A percentile compares a stretch with the other conserved stretches of the same genome.
These are phyloP conservation scores for Passalora sequoiae DNA, from an alignment of 2,329 filamentous ascomycete genomes.

Conservation along the genomic window DNA sequence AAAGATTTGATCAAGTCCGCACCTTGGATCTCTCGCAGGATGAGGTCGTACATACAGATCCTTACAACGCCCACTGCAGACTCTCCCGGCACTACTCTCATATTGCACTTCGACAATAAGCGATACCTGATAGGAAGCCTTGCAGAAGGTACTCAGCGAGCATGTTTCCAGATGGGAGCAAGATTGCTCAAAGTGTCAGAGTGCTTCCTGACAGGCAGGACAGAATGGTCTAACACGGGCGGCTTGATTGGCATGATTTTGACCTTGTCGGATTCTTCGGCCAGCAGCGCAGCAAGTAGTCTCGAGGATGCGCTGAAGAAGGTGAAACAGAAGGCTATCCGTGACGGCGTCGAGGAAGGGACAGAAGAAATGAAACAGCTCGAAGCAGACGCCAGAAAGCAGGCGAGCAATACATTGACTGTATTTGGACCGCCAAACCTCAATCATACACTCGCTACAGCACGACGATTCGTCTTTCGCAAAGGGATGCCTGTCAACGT, in stretches of 20 bases:
- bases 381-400: slow-evolving; percentile 30
- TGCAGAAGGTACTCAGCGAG: slow-evolving; percentile 78
- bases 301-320: slow-evolving; percentile 38
- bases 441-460: slow-evolving; percentile 73
- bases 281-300: slow-evolving; percentile 44
- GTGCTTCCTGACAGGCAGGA: slow-evolving; percentile 74
- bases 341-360: slow-evolving; percentile 20
- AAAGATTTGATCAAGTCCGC: slow-evolving; percentile 8
- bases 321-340: slow-evolving; percentile 32
- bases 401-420: slow-evolving; percentile 45
- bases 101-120: slow-evolving; percentile 74
- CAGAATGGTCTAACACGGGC: slow-evolving; percentile 70
- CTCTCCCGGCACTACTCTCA: slow-evolving; percentile 70
- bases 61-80: slow-evolving; percentile 80
- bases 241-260: slow-evolving; percentile 81
- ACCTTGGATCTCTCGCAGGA: slow-evolving; percentile 35
- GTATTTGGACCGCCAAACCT: slow-evolving; percentile 79
- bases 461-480: slow-evolving; percentile 78
- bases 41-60: slow-evolving; percentile 72
- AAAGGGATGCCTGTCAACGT: slow-evolving; percentile 70
- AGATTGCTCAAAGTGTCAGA: slow-evolving; percentile 63
- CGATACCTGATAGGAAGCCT: slow-evolving; percentile 82
- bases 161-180: slow-evolving; percentile 62
- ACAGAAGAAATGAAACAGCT: slow-evolving; percentile 24
- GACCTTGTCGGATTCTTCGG: slow-evolving; percentile 67